These are phyloP conservation scores for Rhodocollybia butyracea DNA, from an alignment of 768 basidiomycete genomes.

Conservation along the genomic window DNA sequence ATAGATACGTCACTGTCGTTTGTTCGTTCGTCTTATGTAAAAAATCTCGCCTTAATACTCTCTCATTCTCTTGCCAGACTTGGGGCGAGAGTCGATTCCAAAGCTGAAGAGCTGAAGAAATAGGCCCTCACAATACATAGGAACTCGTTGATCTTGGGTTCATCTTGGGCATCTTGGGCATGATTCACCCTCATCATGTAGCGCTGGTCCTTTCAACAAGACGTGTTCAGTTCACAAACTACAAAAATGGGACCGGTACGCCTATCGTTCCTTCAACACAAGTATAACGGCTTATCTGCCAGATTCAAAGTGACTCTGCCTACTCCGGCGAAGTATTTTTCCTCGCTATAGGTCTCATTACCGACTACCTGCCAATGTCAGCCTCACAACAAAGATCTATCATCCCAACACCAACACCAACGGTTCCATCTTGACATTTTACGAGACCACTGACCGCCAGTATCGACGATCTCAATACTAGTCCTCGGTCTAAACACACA, in stretches of 20 bases:
- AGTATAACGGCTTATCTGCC: too few species aligned
- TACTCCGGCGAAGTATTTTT: conserved; percentile 99
- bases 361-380: conserved; percentile 99
- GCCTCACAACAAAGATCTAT: conserved; percentile 99
- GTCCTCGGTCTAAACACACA: neutral
- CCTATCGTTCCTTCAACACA: too few species aligned
- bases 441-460: conserved; percentile 98
- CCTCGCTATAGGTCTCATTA: conserved; percentile 89
- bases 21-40: too few species aligned
- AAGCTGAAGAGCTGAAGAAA: too few species aligned
- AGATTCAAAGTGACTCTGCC: conserved; percentile 96
- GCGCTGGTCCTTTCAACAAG: conserved; percentile 63
- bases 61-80: too few species aligned
- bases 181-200: conserved; percentile 99
- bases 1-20: too few species aligned
- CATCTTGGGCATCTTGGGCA: conserved; percentile 98
- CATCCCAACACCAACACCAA: conserved; percentile 99
- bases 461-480: conserved; percentile 95
- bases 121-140: too few species aligned
- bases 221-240: conserved; percentile 99
- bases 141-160: conserved; percentile 99
- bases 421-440: conserved; percentile 98
- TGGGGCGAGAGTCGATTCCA: too few species aligned
- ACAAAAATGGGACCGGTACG: conserved; percentile 99
- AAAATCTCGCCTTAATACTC: too few species aligned